Percentiles rank a stretch among this genome's conserved stretches.
phyloP scores from a whole-genome alignment of 1,139 yeast species.

The Diutina scorzettiae region DNA sequence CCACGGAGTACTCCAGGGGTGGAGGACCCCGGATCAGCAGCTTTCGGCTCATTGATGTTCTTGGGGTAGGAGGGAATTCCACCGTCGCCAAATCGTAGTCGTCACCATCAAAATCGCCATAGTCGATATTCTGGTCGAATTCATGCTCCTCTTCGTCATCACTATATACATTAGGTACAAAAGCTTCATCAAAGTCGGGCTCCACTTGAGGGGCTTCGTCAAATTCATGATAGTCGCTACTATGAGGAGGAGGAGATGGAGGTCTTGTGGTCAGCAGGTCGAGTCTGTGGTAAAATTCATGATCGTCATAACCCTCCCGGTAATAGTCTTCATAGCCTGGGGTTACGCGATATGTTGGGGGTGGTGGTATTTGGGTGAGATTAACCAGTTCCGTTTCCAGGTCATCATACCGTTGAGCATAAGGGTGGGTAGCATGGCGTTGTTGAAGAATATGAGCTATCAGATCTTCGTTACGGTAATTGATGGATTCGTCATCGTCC shows the following conservation, averaged over 20 bases:
- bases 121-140: slow-evolving; percentile 29
- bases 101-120: slow-evolving; percentile 31
- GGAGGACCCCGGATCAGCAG: slow-evolving; percentile 2
- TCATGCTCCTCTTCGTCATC: slow-evolving; percentile 28
- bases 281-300: background rate
- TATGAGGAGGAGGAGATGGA: background rate
- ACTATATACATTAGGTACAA: slow-evolving; percentile 36
- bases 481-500: background rate
- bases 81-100: slow-evolving; percentile 31
- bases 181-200: slow-evolving; percentile 22
- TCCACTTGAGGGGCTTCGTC: background rate
- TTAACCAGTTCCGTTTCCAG: background rate
- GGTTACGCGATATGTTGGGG: background rate
- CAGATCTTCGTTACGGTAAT: slow-evolving; percentile 1
- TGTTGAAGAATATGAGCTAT: slow-evolving; percentile 1
- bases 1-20: slow-evolving; percentile 3
- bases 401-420: background rate
- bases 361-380: slow-evolving; percentile 2
- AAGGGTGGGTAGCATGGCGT: background rate
- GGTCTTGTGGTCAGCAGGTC: background rate
- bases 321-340: background rate
- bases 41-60: background rate
- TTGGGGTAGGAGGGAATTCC: slow-evolving; percentile 15
- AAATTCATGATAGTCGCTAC: background rate
- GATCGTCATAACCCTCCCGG: background rate